phyloP scores from a whole-genome alignment of 768 basidiomycete genomes.

The Pleurotus pulmonarius region DNA sequence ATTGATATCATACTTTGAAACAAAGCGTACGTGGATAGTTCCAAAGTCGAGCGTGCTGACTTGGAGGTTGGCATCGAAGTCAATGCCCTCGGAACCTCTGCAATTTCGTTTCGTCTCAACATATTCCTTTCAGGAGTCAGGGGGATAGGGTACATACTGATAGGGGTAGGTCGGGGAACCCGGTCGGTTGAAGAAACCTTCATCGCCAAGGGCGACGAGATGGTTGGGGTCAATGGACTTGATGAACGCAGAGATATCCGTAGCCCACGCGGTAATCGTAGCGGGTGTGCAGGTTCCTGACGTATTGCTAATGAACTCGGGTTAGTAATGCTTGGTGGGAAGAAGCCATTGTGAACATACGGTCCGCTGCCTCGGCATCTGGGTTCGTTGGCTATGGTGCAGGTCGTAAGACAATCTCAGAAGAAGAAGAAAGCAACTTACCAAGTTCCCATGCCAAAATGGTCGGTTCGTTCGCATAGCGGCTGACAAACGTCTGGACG shows the following conservation, averaged over 20 bases:
- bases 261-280: conserved; percentile 26
- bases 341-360: conserved; percentile 1
- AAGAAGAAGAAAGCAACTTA: conserved; percentile 19
- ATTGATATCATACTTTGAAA: not conserved
- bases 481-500: conserved; percentile 20
- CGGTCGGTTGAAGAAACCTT: conserved; percentile 59
- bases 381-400: conserved; percentile 19
- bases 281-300: conserved; percentile 30
- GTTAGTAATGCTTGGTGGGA: not conserved
- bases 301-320: conserved; percentile 18
- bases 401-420: not conserved
- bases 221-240: conserved; percentile 31
- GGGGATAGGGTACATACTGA: conserved; percentile 29
- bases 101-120: not conserved
- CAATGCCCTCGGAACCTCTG: conserved; percentile 55
- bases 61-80: conserved; percentile 56
- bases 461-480: conserved; percentile 24
- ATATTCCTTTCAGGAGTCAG: not conserved
- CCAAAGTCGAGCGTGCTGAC: conserved; percentile 61
- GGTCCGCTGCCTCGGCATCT: conserved; percentile 13
- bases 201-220: conserved; percentile 49
- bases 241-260: conserved; percentile 21
- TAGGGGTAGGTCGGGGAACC: conserved; percentile 48
- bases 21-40: conserved; percentile 52
- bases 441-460: conserved; percentile 26